Evolutionary conservation across 345 rosid species (phyloP).

Genomic region (Crucihimalaya himalaica): DNA sequence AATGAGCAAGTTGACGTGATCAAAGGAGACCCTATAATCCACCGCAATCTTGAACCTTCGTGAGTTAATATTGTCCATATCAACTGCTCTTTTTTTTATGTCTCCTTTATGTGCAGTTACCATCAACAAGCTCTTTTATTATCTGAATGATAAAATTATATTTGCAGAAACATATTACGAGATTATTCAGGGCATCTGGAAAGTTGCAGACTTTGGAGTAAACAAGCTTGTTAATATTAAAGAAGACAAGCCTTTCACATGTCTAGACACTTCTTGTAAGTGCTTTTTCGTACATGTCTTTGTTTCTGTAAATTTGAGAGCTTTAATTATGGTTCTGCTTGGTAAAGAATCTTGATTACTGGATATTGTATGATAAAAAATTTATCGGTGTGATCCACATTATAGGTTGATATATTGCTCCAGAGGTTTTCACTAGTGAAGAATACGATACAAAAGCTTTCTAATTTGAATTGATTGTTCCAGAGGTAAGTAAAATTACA

Average conservation of each 20-base stretch:
- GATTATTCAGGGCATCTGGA: conserved; percentile 94
- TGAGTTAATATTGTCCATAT: conserved; percentile 48
- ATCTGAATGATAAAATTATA: conserved; percentile 35
- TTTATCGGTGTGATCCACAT: too few relatives aligned
- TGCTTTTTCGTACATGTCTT: too few relatives aligned
- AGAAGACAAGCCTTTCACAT: conserved; percentile 71
- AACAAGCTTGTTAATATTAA: conserved; percentile 88
- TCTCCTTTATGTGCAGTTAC: too few relatives aligned
- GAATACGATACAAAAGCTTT: conserved; percentile 91
- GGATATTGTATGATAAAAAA: too few relatives aligned
- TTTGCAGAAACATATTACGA: conserved; percentile 79
- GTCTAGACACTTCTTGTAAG: too few relatives aligned
- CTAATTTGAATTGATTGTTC: conserved; percentile 87
- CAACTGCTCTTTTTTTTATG: background rate
- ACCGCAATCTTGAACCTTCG: conserved; percentile 99
- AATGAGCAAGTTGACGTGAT: conserved; percentile 89
- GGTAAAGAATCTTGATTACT: too few relatives aligned
- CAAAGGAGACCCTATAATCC: conserved; percentile 81
- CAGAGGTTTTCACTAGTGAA: conserved; percentile 70
- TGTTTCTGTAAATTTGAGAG: too few relatives aligned
- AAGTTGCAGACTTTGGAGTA: conserved; percentile 96
- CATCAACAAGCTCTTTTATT: background rate
- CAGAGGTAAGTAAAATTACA: conserved; percentile 56
- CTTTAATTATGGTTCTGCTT: too few relatives aligned
- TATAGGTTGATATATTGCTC: too few relatives aligned